Evolutionary conservation across 495 filamentous ascomycete species (phyloP), one percentile per base, ranked within the genome.

Genomic region (Hypoxylon cercidicola): DNA sequence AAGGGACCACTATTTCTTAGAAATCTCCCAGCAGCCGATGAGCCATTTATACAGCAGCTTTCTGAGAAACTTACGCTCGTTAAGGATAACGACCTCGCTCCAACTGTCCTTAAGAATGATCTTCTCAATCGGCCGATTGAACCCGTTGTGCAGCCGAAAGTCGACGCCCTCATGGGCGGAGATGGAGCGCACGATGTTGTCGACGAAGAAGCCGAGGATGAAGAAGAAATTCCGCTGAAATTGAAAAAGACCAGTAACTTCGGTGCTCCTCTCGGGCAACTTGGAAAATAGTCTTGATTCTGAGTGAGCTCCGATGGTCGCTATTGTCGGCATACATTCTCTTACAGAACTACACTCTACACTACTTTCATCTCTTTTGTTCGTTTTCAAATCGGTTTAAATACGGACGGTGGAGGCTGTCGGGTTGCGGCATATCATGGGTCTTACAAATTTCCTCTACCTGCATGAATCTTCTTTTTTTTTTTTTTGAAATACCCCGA

Each of bases 221-320:
- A 80, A 48, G 72, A 72, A 30, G 84, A 86, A 12, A 78, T 87
- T 19, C 82, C 84, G 35, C 73, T 88, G 37, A 87, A 82, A 70
- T 75, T 89, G 62, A 88, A 79, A 55, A 75, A 75, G 13, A 81
- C 81, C n/a, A 85, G 75, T 46, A 89, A 89, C 71, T 89, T 89
- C 76, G 87, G 87, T 16, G 60, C 52, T 30, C 72, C 72, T 49
- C 52, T 72, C 8, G 72, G 72, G 4, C 60, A 72, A 16, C 44
- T 64, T 41, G 48, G 66, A 3, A 69, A 60, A 25, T 37, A 40
- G 21, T 40, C 44, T 12, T 49, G 28, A 9, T 60, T 53, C 23
- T 60, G 13, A 55, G 6, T 12, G 16, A 18, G 35, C 25, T 48
- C 30, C 11, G 13, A 21, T 9, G 3, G 12, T 60, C 19, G 9